A percentile compares a stretch with the other conserved stretches of the same genome.
These are phyloP conservation scores for Marchantia paleacea DNA, from an alignment of 225 moss, liverwort and hornwort genomes.

Conservation along the genomic window DNA sequence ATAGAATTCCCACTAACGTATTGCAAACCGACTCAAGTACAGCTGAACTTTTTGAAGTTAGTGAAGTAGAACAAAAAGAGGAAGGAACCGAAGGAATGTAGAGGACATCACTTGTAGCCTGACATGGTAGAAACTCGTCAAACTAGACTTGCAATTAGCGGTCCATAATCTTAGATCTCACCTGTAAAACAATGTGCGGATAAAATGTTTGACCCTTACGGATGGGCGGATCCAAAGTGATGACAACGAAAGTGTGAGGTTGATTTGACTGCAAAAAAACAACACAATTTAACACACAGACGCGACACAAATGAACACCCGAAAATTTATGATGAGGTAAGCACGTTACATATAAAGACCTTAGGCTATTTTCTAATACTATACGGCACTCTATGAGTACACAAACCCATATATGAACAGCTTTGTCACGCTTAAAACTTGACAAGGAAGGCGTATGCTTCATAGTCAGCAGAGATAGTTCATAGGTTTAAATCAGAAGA, in stretches of 20 bases:
- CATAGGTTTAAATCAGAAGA: not conserved
- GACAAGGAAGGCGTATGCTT: not conserved
- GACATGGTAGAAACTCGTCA: not conserved
- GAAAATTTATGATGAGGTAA: too few species aligned
- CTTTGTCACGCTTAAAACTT: not conserved
- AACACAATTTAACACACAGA: not conserved
- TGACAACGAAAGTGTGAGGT: constrained; percentile 92
- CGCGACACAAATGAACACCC: not conserved
- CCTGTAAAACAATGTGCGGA: constrained; percentile 95
- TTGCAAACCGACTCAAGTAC: not conserved
- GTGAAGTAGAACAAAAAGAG: not conserved
- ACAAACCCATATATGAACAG: not conserved
- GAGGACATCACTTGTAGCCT: not conserved
- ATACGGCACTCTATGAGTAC: not conserved
- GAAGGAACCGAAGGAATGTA: not conserved
- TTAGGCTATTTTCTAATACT: not conserved
- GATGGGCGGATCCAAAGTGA: constrained; percentile 94
- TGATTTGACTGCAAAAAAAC: constrained; percentile 64
- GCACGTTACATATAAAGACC: too few species aligned
- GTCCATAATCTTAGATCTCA: constrained; percentile 5
- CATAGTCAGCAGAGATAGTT: not conserved
- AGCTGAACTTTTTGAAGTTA: not conserved
- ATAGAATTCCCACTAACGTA: not conserved
- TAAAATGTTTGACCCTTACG: constrained; percentile 99
- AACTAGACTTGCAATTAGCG: not conserved